A percentile compares a stretch with the other conserved stretches of the same genome.
Conservation (phyloP, 2,329 filamentous ascomycete species). For the Fusarium mexicanum region DNA sequence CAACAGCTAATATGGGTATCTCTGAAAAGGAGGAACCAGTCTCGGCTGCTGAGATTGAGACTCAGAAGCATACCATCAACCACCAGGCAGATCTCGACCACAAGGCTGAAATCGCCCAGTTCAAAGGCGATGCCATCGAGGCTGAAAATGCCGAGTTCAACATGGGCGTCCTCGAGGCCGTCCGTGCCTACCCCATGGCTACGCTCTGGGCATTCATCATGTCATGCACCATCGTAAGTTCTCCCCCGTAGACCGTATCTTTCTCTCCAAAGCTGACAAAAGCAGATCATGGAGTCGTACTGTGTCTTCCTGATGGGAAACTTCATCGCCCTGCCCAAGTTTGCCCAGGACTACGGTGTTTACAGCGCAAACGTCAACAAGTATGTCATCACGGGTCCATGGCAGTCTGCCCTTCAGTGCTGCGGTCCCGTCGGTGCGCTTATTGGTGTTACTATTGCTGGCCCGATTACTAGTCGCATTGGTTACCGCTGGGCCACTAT, state of each 20-base stretch:
- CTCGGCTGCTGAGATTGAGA: neutral
- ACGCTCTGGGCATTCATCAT: neutral
- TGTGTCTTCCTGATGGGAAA: slow-evolving; percentile 59
- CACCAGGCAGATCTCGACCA: neutral
- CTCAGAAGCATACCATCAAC: neutral
- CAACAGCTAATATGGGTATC: neutral
- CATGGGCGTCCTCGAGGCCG: neutral
- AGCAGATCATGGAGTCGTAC: slow-evolving; percentile 60
- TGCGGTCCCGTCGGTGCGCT: slow-evolving; percentile 49
- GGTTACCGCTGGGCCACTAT: slow-evolving; percentile 53
- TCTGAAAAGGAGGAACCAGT: neutral
- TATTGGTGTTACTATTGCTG: slow-evolving; percentile 50
- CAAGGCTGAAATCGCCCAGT: neutral
- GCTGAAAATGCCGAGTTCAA: slow-evolving; percentile 2
- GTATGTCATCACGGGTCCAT: slow-evolving; percentile 48
- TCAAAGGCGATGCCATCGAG: slow-evolving; percentile 1
- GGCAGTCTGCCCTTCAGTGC: slow-evolving; percentile 52
- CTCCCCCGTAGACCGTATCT: accelerated
- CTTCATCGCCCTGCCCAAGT: slow-evolving; percentile 55
- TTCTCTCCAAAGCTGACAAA: neutral
- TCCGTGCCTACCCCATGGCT: neutral
- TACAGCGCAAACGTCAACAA: slow-evolving; percentile 25
- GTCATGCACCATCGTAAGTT: neutral
- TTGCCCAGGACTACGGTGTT: slow-evolving; percentile 52
- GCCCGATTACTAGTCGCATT: slow-evolving; percentile 49